Evolutionary conservation across 805 yeast species (phyloP).

Genomic region (Komagataella populi): DNA sequence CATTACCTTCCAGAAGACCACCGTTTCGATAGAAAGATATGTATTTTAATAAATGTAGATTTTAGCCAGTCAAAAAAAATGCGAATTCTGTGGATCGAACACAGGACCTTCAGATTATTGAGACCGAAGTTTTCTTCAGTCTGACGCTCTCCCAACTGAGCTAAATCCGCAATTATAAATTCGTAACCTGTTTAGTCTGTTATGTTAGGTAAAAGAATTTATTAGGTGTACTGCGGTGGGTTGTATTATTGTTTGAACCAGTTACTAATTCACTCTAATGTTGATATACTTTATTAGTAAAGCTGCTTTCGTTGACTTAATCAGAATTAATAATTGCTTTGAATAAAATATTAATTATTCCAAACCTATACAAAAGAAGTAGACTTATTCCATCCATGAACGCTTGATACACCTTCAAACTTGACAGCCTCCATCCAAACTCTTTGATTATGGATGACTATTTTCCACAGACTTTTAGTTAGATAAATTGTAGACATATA

Average conservation of each 20-base stretch:
- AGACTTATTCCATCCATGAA: constrained; percentile 8
- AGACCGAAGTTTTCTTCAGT: constrained; percentile 1
- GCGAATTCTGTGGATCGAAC: constrained; percentile 78
- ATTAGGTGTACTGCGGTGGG: too few relatives aligned
- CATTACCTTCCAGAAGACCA: neutral
- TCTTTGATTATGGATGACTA: constrained; percentile 8
- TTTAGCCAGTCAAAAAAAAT: constrained; percentile 7
- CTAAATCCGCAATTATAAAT: neutral
- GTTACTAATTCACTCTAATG: too few relatives aligned
- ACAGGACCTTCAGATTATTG: constrained; percentile 67
- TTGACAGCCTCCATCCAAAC: constrained; percentile 14
- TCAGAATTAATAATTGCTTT: too few relatives aligned
- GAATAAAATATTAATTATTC: too few relatives aligned
- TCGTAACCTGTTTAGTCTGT: neutral
- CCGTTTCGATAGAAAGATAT: neutral
- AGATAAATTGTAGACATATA: neutral
- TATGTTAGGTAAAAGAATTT: neutral
- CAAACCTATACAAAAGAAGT: neutral
- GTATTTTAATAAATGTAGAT: neutral
- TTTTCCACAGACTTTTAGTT: neutral
- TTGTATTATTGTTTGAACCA: too few relatives aligned
- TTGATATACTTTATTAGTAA: too few relatives aligned
- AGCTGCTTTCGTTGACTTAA: too few relatives aligned
- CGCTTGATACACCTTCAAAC: constrained; percentile 15
- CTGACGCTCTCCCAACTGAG: constrained; percentile 1